Conservation (phyloP, 2,329 filamentous ascomycete species). For the Fusarium citri region DNA sequence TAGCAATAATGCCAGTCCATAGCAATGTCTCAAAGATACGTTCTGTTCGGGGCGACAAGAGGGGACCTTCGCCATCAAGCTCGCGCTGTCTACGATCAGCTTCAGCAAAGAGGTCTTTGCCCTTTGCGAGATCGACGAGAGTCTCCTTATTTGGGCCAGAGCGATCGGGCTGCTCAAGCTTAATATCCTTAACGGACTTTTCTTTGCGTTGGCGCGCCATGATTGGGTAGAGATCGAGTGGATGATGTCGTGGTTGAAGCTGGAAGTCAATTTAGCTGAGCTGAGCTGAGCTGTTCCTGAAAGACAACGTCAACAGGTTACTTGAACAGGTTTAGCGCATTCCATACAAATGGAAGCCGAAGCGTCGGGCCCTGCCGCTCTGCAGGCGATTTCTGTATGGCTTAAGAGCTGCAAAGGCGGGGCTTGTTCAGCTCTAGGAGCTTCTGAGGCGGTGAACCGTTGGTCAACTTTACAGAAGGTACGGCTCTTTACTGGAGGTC, state of each 20-base stretch:
- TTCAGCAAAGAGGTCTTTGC: conserved; percentile 68
- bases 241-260: conserved; percentile 20
- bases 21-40: conserved; percentile 67
- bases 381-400: conserved; percentile 19
- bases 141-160: conserved; percentile 72
- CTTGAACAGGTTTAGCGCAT: conserved; percentile 19
- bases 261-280: conserved; percentile 8
- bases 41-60: conserved; percentile 60
- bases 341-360: neutral
- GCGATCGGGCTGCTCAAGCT: conserved; percentile 76
- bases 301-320: conserved; percentile 30
- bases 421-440: conserved; percentile 8
- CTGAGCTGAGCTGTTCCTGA: conserved; percentile 2
- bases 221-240: conserved; percentile 1
- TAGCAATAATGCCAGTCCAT: conserved; percentile 72
- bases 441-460: conserved; percentile 30
- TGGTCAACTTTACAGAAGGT: neutral
- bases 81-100: conserved; percentile 55
- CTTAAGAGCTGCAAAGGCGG: neutral
- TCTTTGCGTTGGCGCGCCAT: conserved; percentile 66
- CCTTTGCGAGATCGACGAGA: conserved; percentile 77
- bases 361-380: conserved; percentile 24
- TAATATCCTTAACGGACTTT: conserved; percentile 63
- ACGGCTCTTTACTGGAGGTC: neutral
- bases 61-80: conserved; percentile 50